phyloP scores from a whole-genome alignment of 2,329 filamentous ascomycete genomes.

The Penicillium rolfsii region DNA sequence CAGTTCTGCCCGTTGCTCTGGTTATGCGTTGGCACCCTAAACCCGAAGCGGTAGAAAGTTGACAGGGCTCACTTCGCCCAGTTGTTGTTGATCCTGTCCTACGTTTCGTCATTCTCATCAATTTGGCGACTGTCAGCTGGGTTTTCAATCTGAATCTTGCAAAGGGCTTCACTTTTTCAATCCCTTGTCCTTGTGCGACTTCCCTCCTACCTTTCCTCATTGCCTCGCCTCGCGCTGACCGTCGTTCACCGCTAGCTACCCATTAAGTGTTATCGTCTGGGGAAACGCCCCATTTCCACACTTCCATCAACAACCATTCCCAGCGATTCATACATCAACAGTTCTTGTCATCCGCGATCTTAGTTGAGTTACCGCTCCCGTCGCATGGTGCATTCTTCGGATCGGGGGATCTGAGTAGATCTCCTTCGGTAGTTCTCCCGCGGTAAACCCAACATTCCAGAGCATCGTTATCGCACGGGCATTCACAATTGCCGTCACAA shows the following conservation, averaged over 20 bases:
- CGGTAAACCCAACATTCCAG: constrained; percentile 5
- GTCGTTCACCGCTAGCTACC: background rate
- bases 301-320: constrained; percentile 2
- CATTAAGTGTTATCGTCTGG: background rate
- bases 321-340: background rate
- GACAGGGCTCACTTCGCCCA: constrained; percentile 33
- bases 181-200: constrained; percentile 17
- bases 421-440: constrained; percentile 41
- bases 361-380: constrained; percentile 20
- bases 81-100: constrained; percentile 29
- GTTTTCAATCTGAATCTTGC: constrained; percentile 21
- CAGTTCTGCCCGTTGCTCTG: constrained; percentile 42
- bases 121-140: constrained; percentile 13
- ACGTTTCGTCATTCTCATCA: constrained; percentile 20
- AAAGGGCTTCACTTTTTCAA: background rate
- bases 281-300: background rate
- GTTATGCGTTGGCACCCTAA: constrained; percentile 46
- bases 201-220: constrained; percentile 3
- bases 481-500: constrained; percentile 23
- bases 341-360: constrained; percentile 16
- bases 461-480: constrained; percentile 41
- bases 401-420: constrained; percentile 50
- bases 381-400: constrained; percentile 50
- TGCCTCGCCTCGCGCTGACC: background rate
- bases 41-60: constrained; percentile 47